phyloP scores from a whole-genome alignment of 2,329 filamentous ascomycete genomes.

The Tolypocladium nubicola region DNA sequence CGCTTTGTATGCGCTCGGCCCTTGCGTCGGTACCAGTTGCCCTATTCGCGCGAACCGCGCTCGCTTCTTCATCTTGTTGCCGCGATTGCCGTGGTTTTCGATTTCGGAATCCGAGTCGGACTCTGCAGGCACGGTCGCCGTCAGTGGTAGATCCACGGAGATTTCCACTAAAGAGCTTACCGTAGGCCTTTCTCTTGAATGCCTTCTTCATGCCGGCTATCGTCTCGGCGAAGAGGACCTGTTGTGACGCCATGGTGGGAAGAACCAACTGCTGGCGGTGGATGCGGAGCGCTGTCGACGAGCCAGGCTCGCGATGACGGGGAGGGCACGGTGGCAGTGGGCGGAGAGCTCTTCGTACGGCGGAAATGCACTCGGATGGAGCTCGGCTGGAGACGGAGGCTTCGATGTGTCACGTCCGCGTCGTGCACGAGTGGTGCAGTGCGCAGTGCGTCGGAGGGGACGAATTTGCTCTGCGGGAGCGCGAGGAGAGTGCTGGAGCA shows the following conservation, averaged over 20 bases:
- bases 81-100: conserved; percentile 60
- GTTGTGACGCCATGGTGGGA: conserved; percentile 36
- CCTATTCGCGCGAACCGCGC: conserved; percentile 62
- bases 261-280: neutral
- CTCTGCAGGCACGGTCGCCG: conserved; percentile 35
- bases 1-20: conserved; percentile 61
- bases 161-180: conserved; percentile 23
- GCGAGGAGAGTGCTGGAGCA: neutral
- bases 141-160: conserved; percentile 8
- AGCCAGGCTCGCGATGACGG: neutral
- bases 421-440: neutral
- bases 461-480: neutral
- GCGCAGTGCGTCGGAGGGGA: neutral
- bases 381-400: neutral
- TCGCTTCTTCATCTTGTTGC: conserved; percentile 68
- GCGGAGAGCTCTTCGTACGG: neutral
- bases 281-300: neutral
- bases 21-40: conserved; percentile 54
- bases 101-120: conserved; percentile 70
- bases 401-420: neutral
- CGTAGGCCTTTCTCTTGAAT: conserved; percentile 52
- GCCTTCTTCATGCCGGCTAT: conserved; percentile 59
- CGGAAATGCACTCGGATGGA: neutral
- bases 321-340: neutral
- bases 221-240: conserved; percentile 54